Evolutionary conservation across 2,329 filamentous ascomycete genomes (phyloP), one percentile per base, ranked within the genome.

Genomic region (Cadophora sp.): DNA sequence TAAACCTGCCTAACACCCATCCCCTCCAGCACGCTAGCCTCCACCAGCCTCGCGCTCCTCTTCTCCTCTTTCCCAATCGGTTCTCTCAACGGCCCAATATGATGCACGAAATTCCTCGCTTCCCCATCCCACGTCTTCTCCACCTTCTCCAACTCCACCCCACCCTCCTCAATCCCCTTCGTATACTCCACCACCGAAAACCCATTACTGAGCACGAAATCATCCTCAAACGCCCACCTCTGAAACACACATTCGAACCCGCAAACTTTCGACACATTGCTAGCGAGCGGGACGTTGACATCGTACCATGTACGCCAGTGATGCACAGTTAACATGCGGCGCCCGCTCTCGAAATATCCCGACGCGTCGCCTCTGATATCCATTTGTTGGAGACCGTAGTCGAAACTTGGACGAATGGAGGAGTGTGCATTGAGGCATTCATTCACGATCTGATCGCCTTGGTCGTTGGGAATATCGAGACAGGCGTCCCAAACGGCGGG

Each of bases 71-170:
- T 79, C 16, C 80, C 78, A 66, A 88, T 85, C 3, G 81, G 78
- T 0, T 83, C 78, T 5, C 81, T 84, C 50, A 88, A 80, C 0
- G 85, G 84, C 51, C 83, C 83, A 55, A 88, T 77, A 26, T 86
- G 85, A 3, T 74, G 72, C 72, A 81, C 73, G 79, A 80, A 66
- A 81, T 82, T 66, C 81, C 80, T 6, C 81, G 81, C 73, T 84
- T 82, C 37, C 78, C 70, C 73, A 16, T 68, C 58, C 73, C 81
- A 65, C 4, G 82, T 83, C 67, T 79, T 73, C 71, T 83, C 82
- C 22, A 79, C 73, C 24, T 78, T 76, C 24, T 75, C 73, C 12
- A 77, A 69, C 5, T 77, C 69, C 2, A 69, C 31, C 4, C 61
- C 51, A 55, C 56, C 62, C 16, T 59, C 56, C 3, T 37, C 43